Percentiles rank a stretch among this genome's conserved stretches.
Conservation (phyloP, 1,284 basidiomycete species). For the Microbotryomycetes sp. region DNA sequence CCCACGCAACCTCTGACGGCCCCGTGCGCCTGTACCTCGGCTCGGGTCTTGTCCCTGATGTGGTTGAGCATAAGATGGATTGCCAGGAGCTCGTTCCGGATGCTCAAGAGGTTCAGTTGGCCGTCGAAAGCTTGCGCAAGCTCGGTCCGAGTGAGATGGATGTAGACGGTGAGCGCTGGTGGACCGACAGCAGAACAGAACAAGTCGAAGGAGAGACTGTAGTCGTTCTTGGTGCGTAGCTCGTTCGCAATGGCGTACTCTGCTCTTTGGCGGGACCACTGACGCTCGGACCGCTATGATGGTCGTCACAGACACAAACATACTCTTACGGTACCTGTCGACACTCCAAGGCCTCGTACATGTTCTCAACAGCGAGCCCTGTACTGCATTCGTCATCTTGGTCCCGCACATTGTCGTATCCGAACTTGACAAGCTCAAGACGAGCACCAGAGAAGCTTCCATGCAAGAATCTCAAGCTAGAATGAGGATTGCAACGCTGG, state of each 20-base stretch:
- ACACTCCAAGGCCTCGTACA: slow-evolving; percentile 8
- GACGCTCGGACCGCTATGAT: background rate
- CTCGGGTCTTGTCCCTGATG: background rate
- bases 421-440: slow-evolving; percentile 30
- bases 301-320: slow-evolving; percentile 21
- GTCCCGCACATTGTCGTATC: slow-evolving; percentile 25
- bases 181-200: slow-evolving; percentile 5
- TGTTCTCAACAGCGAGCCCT: background rate
- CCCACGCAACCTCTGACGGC: background rate
- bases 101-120: slow-evolving; percentile 65
- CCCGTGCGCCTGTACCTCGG: slow-evolving; percentile 11
- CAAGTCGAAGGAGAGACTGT: background rate
- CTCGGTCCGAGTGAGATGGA: background rate
- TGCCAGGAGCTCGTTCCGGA: slow-evolving; percentile 36
- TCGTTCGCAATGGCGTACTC: no score
- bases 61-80: slow-evolving; percentile 10
- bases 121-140: slow-evolving; percentile 35
- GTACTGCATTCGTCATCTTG: background rate
- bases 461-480: background rate
- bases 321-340: slow-evolving; percentile 23
- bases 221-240: slow-evolving; percentile 10
- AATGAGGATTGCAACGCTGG: slow-evolving; percentile 17
- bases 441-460: background rate
- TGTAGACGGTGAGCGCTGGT: background rate
- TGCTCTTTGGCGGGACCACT: no score